These are phyloP conservation scores for Dissophora ornata DNA, from an alignment of 192 early-diverging fungal genomes.

Conservation along the genomic window DNA sequence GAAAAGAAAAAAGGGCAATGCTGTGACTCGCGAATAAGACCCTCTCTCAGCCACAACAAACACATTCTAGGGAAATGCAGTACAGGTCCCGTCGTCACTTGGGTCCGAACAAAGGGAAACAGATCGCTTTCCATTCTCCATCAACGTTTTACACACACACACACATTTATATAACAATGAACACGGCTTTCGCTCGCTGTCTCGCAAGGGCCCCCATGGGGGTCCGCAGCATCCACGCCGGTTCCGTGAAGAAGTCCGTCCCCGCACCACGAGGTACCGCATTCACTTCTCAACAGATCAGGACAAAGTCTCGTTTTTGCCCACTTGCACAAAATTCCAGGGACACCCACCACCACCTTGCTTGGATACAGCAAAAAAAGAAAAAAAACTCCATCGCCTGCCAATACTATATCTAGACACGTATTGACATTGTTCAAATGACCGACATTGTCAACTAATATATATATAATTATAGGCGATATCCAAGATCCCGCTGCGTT, in stretches of 20 bases:
- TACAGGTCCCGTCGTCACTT: no score
- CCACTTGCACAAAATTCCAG: no score
- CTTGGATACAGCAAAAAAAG: background rate
- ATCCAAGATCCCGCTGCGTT: constrained; percentile 44
- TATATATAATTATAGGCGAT: constrained; percentile 27
- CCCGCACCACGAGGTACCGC: constrained; percentile 43
- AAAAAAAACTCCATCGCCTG: background rate
- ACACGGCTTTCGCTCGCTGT: constrained; percentile 31
- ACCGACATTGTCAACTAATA: background rate
- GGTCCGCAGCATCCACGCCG: constrained; percentile 31
- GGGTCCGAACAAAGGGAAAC: background rate
- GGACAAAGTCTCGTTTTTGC: no score
- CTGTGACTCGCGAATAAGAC: background rate
- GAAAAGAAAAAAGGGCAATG: constrained; percentile 2
- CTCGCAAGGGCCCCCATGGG: constrained; percentile 23
- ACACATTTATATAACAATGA: constrained; percentile 14
- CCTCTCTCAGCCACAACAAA: no score
- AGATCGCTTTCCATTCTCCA: background rate
- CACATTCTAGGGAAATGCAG: no score
- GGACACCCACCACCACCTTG: no score
- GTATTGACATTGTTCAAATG: no score
- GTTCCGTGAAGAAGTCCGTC: constrained; percentile 29
- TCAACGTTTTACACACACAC: background rate
- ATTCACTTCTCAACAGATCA: background rate
- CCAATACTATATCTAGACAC: no score